Evolutionary conservation across 108 stramenopile genomes (phyloP).

Genomic region (Discostella stelligeroides): DNA sequence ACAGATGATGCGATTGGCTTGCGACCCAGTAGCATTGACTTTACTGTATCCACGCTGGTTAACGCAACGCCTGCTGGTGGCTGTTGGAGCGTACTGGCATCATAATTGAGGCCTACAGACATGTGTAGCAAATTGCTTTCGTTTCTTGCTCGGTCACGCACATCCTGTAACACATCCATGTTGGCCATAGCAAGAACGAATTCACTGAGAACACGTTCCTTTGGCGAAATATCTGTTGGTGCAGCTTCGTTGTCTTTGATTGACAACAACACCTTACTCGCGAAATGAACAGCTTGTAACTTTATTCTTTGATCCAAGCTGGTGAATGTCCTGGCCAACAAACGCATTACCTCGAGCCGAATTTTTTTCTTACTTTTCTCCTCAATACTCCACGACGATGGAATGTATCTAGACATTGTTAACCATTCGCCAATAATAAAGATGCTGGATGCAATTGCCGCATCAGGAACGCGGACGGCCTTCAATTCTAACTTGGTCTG

Average conservation of each 20-base stretch:
- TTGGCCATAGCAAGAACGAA: slow-evolving; percentile 94
- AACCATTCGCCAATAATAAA: slow-evolving; percentile 84
- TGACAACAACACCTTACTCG: slow-evolving; percentile 76
- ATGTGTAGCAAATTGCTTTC: slow-evolving; percentile 80
- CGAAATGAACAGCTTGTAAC: slow-evolving; percentile 92
- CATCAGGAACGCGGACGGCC: slow-evolving; percentile 55
- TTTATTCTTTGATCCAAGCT: slow-evolving; percentile 74
- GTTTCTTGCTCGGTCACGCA: slow-evolving; percentile 94
- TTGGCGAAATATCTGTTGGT: slow-evolving; percentile 6
- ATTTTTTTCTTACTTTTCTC: slow-evolving; percentile 40
- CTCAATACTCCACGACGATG: slow-evolving; percentile 31
- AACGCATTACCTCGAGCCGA: slow-evolving; percentile 81
- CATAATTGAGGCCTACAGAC: slow-evolving; percentile 60
- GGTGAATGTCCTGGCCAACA: slow-evolving; percentile 80
- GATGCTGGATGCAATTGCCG: slow-evolving; percentile 66
- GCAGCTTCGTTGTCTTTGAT: slow-evolving; percentile 23
- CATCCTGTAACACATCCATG: slow-evolving; percentile 90
- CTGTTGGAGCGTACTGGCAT: slow-evolving; percentile 56
- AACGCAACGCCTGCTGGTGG: slow-evolving; percentile 23
- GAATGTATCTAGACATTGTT: slow-evolving; percentile 20
- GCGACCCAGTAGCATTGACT: slow-evolving; percentile 52
- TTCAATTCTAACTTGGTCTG: slow-evolving; percentile 28
- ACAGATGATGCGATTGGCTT: slow-evolving; percentile 72
- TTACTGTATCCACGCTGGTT: slow-evolving; percentile 51
- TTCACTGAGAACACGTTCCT: slow-evolving; percentile 69